Evolutionary conservation across 2,329 filamentous ascomycete genomes (phyloP).

Genomic region (Tetracladium maxilliforme): DNA sequence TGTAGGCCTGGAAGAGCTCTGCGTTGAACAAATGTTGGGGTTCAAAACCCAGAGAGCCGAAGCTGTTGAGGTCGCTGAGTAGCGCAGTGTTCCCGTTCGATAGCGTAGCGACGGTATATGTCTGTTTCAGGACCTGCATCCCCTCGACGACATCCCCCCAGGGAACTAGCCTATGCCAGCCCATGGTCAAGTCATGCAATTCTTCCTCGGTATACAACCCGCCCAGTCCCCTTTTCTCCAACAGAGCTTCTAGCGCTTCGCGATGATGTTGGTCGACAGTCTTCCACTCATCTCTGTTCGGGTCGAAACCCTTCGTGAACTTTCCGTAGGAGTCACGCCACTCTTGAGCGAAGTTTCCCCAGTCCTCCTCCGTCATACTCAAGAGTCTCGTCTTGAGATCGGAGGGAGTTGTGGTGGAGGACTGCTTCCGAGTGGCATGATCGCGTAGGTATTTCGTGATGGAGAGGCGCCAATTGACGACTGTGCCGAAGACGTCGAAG

Average conservation of each 20-base stretch:
- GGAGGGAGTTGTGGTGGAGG: slow-evolving; percentile 27
- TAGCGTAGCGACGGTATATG: slow-evolving; percentile 47
- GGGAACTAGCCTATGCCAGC: slow-evolving; percentile 59
- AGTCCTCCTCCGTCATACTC: slow-evolving; percentile 38
- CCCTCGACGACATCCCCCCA: slow-evolving; percentile 51
- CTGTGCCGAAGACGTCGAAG: slow-evolving; percentile 70
- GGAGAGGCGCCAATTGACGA: slow-evolving; percentile 62
- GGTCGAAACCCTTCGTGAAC: slow-evolving; percentile 42
- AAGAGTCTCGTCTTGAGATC: slow-evolving; percentile 31
- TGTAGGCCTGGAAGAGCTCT: slow-evolving; percentile 61
- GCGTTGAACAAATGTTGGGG: slow-evolving; percentile 45
- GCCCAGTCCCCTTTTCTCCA: slow-evolving; percentile 37
- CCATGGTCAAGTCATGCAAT: slow-evolving; percentile 44
- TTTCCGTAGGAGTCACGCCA: slow-evolving; percentile 51
- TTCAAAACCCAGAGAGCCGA: slow-evolving; percentile 48
- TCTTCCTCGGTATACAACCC: slow-evolving; percentile 49
- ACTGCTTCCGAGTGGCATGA: slow-evolving; percentile 29
- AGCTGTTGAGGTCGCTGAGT: slow-evolving; percentile 46
- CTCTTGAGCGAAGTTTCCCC: slow-evolving; percentile 50
- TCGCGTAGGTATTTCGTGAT: slow-evolving; percentile 43
- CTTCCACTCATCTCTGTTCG: slow-evolving; percentile 36
- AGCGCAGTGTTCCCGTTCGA: slow-evolving; percentile 61
- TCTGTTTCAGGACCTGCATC: slow-evolving; percentile 33
- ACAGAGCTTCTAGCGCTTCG: slow-evolving; percentile 42
- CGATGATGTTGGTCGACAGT: slow-evolving; percentile 61